phyloP scores from a whole-genome alignment of 768 basidiomycete species.

The Pleurotus eryngii region DNA sequence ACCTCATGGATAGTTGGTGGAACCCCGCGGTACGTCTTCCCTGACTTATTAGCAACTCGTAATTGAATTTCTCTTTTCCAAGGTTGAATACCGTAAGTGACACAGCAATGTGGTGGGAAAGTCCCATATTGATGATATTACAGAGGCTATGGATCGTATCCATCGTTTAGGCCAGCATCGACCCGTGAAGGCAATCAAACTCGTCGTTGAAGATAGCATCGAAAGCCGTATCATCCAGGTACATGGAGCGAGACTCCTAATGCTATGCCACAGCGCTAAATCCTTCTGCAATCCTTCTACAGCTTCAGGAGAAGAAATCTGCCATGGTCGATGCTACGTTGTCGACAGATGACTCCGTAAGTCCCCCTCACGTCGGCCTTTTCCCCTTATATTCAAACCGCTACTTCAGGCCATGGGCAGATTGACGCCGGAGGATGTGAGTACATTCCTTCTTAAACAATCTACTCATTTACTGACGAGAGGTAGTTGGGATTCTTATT shows the following conservation, averaged over 20 bases:
- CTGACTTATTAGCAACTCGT: neutral
- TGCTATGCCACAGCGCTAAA: constrained; percentile 1
- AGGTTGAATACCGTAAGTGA: constrained; percentile 78
- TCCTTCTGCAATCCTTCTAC: neutral
- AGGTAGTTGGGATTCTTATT: constrained; percentile 55
- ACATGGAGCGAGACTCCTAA: constrained; percentile 7
- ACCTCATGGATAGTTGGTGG: constrained; percentile 99
- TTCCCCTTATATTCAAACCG: constrained; percentile 2
- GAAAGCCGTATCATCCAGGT: constrained; percentile 93
- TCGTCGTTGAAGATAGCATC: constrained; percentile 95
- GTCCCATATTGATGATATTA: neutral
- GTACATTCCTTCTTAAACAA: constrained; percentile 16
- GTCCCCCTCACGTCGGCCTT: constrained; percentile 15
- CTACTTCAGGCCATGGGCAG: constrained; percentile 80
- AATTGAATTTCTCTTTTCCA: neutral
- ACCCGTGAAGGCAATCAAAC: constrained; percentile 89
- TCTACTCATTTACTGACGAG: neutral
- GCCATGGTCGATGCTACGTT: constrained; percentile 92
- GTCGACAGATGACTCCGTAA: constrained; percentile 74
- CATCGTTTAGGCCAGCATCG: constrained; percentile 94
- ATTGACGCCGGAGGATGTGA: constrained; percentile 80
- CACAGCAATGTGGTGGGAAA: neutral
- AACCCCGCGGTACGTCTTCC: constrained; percentile 76
- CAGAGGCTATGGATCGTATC: constrained; percentile 97
- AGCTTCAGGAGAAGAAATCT: constrained; percentile 96